Conservation (phyloP, 1,284 basidiomycete genomes). For the Ustilago loliicola region DNA sequence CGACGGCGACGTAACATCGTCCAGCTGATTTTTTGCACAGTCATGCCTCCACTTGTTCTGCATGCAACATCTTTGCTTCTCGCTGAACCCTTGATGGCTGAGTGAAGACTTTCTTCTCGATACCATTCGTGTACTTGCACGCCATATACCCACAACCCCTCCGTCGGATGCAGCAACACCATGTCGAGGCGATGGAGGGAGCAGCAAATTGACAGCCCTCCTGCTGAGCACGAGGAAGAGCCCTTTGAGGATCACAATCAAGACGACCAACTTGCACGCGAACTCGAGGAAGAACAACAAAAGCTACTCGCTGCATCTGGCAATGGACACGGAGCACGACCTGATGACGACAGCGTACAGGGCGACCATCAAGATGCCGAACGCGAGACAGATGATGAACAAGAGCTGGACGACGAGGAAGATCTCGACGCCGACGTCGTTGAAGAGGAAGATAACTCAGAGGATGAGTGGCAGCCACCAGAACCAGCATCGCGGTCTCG, state of each 20-base stretch:
- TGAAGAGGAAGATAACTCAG: constrained; percentile 32
- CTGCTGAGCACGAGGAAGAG: neutral
- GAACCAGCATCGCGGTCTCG: constrained; percentile 10
- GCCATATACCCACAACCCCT: neutral
- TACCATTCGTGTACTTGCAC: neutral
- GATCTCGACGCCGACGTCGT: constrained; percentile 3
- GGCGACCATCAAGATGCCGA: neutral
- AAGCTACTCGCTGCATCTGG: constrained; percentile 26
- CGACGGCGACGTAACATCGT: neutral
- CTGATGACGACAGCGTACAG: constrained; percentile 1
- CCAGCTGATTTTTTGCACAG: neutral
- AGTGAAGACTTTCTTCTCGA: constrained; percentile 2
- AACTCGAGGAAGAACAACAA: constrained; percentile 40
- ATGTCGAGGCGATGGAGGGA: constrained; percentile 22
- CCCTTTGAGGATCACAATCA: neutral
- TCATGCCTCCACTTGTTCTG: constrained; percentile 41
- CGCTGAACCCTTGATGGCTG: constrained; percentile 27
- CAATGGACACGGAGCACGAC: neutral
- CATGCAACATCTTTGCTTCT: neutral
- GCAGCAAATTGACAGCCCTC: constrained; percentile 1
- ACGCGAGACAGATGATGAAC: neutral
- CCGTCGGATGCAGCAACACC: neutral
- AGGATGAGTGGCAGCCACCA: constrained; percentile 53
- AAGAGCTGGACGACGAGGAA: neutral
- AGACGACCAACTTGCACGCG: constrained; percentile 28